These are phyloP conservation scores for Teratosphaeria epicoccoides DNA, from an alignment of 2,329 filamentous ascomycete species.

Conservation along the genomic window DNA sequence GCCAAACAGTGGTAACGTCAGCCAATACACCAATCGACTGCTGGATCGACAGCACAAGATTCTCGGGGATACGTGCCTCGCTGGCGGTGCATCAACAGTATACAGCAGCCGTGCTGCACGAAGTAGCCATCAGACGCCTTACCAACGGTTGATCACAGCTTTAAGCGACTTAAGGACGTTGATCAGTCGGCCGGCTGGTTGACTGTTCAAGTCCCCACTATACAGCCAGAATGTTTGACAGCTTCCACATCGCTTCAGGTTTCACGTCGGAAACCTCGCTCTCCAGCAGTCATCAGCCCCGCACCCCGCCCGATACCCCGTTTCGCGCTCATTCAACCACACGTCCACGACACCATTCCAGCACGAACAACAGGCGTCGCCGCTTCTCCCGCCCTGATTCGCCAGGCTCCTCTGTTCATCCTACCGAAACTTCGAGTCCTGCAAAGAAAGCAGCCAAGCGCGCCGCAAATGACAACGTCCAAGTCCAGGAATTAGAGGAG, in stretches of 20 bases:
- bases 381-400: conserved; percentile 17
- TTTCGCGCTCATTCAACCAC: conserved; percentile 1
- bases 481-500: conserved; percentile 33
- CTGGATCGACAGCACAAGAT: too few relatives aligned
- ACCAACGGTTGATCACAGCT: too few relatives aligned
- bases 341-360: neutral
- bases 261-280: conserved; percentile 8
- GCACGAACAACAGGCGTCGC: conserved; percentile 12
- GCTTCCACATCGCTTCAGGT: conserved; percentile 14
- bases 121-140: too few relatives aligned
- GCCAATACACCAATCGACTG: neutral
- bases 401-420: conserved; percentile 29
- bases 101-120: too few relatives aligned
- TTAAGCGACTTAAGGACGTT: too few relatives aligned
- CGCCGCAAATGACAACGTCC: conserved; percentile 21
- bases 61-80: too few relatives aligned
- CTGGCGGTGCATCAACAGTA: too few relatives aligned
- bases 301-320: conserved; percentile 23
- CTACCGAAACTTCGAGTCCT: conserved; percentile 25
- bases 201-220: neutral
- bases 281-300: conserved; percentile 6
- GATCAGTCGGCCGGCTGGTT: too few relatives aligned
- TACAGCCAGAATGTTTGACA: conserved; percentile 11
- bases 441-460: conserved; percentile 19
- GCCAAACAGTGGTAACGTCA: too few relatives aligned